Conservation (phyloP, 78 protist species). For the Andalucia godoyi region DNA sequence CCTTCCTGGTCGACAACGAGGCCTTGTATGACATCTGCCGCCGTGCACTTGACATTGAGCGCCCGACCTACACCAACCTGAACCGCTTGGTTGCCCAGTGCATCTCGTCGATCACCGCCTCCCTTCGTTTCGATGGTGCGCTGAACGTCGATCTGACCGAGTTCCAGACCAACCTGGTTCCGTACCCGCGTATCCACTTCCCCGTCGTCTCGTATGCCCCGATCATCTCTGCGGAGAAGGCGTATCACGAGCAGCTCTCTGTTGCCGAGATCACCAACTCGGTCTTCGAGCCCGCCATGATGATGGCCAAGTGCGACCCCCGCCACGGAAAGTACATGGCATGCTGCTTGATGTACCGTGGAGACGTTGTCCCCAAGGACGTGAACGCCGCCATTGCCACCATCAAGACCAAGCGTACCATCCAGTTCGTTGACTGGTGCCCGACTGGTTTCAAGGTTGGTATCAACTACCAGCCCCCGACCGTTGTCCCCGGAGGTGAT, state of each 20-base stretch:
- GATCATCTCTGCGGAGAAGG: slow-evolving; percentile 7
- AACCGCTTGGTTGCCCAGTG: slow-evolving; percentile 28
- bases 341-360: slow-evolving; percentile 31
- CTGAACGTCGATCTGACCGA: slow-evolving; percentile 9
- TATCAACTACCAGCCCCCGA: not conserved
- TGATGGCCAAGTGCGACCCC: slow-evolving; percentile 29
- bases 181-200: slow-evolving; percentile 32
- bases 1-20: slow-evolving; percentile 22
- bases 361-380: slow-evolving; percentile 29
- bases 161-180: slow-evolving; percentile 28
- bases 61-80: slow-evolving; percentile 18
- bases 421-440: slow-evolving; percentile 78
- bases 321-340: slow-evolving; percentile 21
- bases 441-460: slow-evolving; percentile 52
- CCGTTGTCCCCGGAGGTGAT: slow-evolving; percentile 22
- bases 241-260: slow-evolving; percentile 13
- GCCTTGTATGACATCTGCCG: slow-evolving; percentile 12
- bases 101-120: slow-evolving; percentile 34
- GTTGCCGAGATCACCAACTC: slow-evolving; percentile 26
- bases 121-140: slow-evolving; percentile 7
- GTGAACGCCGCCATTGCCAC: slow-evolving; percentile 20
- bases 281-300: slow-evolving; percentile 11
- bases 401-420: slow-evolving; percentile 38
- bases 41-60: slow-evolving; percentile 3
- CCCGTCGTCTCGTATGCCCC: slow-evolving; percentile 38